Evolutionary conservation across 2,329 filamentous ascomycete species (phyloP).

Genomic region (Bipolaris zeicola): DNA sequence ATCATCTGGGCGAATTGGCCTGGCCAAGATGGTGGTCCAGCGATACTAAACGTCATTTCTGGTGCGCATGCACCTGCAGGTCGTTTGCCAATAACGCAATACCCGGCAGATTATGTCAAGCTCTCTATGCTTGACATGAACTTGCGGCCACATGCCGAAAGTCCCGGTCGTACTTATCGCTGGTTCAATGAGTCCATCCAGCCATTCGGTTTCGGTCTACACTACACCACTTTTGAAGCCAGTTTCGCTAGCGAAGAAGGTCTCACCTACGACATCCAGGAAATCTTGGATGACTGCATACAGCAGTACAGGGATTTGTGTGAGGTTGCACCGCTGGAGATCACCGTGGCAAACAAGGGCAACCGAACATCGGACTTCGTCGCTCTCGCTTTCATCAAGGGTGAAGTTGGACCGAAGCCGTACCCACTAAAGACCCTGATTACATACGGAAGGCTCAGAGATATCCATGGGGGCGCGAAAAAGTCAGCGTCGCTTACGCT

Average conservation of each 20-base stretch:
- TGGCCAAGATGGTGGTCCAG: slow-evolving; percentile 63
- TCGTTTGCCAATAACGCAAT: slow-evolving; percentile 61
- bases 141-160: slow-evolving; percentile 53
- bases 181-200: slow-evolving; percentile 62
- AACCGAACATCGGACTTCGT: slow-evolving; percentile 58
- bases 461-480: slow-evolving; percentile 44
- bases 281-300: slow-evolving; percentile 45
- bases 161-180: slow-evolving; percentile 63
- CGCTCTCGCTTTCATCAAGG: slow-evolving; percentile 57
- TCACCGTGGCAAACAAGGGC: slow-evolving; percentile 58
- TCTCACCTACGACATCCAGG: slow-evolving; percentile 40
- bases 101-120: slow-evolving; percentile 58
- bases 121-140: slow-evolving; percentile 63
- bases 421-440: slow-evolving; percentile 61
- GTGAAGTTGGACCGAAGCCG: slow-evolving; percentile 56
- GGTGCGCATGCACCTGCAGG: slow-evolving; percentile 60
- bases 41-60: slow-evolving; percentile 60
- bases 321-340: slow-evolving; percentile 39
- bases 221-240: slow-evolving; percentile 62
- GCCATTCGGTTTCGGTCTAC: slow-evolving; percentile 62
- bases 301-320: slow-evolving; percentile 44
- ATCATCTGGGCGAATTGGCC: slow-evolving; percentile 66
- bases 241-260: background rate
- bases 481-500: slow-evolving; percentile 48
- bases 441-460: slow-evolving; percentile 55